These are phyloP conservation scores for Eimeria sp. DNA, from an alignment of 169 alveolate genomes.

Conservation along the genomic window DNA sequence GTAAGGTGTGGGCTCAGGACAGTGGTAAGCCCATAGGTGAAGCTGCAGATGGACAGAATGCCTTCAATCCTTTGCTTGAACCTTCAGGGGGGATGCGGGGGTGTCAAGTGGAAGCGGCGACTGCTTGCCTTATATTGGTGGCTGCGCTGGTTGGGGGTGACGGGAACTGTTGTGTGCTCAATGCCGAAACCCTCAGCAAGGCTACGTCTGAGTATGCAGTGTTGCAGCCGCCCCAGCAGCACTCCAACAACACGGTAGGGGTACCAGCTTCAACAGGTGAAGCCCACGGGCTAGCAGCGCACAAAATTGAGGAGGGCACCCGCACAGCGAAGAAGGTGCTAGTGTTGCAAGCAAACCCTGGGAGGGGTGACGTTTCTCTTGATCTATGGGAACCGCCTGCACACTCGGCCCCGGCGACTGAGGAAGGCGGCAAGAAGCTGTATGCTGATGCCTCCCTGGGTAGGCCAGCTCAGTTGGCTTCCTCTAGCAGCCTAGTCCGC, in stretches of 20 bases:
- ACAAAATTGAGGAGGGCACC: neutral
- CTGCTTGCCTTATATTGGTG: slow-evolving; percentile 8
- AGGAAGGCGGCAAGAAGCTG: neutral
- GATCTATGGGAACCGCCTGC: slow-evolving; percentile 55
- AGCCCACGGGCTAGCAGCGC: neutral
- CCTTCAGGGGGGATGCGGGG: neutral
- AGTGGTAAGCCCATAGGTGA: neutral
- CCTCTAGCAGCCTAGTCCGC: neutral
- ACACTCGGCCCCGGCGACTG: neutral
- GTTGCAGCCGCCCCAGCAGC: slow-evolving; percentile 30
- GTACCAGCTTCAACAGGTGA: neutral
- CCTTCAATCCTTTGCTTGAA: neutral
- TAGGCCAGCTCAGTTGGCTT: neutral
- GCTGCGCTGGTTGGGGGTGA: slow-evolving; percentile 46
- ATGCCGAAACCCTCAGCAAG: slow-evolving; percentile 16
- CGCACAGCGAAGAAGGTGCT: slow-evolving; percentile 12
- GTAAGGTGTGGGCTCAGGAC: neutral
- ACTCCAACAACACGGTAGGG: neutral
- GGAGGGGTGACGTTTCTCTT: slow-evolving; percentile 33
- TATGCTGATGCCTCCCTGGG: neutral
- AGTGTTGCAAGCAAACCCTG: slow-evolving; percentile 66
- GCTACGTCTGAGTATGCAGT: slow-evolving; percentile 17
- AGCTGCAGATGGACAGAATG: neutral
- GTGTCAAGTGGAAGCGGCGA: neutral
- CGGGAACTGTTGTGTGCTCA: slow-evolving; percentile 67